phyloP scores from a whole-genome alignment of 2,329 filamentous ascomycete genomes.

The Cercospora zeina region DNA sequence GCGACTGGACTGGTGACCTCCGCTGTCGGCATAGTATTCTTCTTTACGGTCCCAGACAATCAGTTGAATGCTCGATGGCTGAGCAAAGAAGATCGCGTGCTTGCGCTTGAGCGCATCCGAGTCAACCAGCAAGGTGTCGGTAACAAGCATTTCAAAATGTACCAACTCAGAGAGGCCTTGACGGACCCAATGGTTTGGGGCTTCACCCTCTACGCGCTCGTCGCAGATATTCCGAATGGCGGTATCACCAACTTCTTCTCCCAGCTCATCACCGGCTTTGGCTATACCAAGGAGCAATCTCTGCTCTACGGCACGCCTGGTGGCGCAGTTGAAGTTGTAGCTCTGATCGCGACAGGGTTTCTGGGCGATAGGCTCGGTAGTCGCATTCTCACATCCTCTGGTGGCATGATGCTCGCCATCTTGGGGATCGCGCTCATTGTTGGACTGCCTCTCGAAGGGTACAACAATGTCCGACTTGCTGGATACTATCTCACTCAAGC shows the following conservation, averaged over 20 bases:
- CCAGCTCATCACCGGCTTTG: slow-evolving; percentile 63
- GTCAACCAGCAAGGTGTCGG: slow-evolving; percentile 75
- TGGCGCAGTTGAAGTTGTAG: slow-evolving; percentile 64
- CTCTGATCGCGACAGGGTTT: slow-evolving; percentile 57
- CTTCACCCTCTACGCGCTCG: slow-evolving; percentile 59
- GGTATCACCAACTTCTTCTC: slow-evolving; percentile 63
- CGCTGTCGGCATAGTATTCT: slow-evolving; percentile 46
- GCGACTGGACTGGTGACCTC: slow-evolving; percentile 49
- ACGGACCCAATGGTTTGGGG: slow-evolving; percentile 61
- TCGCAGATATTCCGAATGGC: slow-evolving; percentile 60
- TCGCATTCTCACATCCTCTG: slow-evolving; percentile 58
- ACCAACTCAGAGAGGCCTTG: slow-evolving; percentile 64
- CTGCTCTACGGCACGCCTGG: slow-evolving; percentile 66
- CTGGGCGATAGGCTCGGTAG: slow-evolving; percentile 59
- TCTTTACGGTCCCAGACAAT: slow-evolving; percentile 57
- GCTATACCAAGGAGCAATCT: slow-evolving; percentile 63
- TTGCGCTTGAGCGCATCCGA: slow-evolving; percentile 70
- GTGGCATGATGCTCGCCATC: slow-evolving; percentile 56
- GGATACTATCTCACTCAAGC: slow-evolving; percentile 68
- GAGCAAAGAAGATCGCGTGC: slow-evolving; percentile 63
- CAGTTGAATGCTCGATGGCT: slow-evolving; percentile 64
- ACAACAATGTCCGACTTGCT: slow-evolving; percentile 57
- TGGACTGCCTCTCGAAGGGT: slow-evolving; percentile 58
- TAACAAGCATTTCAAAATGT: slow-evolving; percentile 47
- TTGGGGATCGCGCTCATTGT: slow-evolving; percentile 66